Conservation (phyloP, 2,329 filamentous ascomycete species). For the Cercospora berteroae region DNA sequence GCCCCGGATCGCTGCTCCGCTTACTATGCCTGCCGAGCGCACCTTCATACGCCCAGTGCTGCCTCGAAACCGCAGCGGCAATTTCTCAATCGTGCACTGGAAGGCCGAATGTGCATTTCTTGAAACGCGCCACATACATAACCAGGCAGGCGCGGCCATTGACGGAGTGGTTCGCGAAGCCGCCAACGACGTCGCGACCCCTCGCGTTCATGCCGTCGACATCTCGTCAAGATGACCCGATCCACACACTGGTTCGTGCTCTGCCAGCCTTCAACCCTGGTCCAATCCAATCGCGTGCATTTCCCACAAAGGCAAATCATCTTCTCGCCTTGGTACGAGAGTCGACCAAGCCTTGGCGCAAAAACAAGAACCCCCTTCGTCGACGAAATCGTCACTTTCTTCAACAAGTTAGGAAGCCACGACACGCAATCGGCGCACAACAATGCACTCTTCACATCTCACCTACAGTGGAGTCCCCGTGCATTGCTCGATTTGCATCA, state of each 20-base stretch:
- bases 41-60: not conserved
- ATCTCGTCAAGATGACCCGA: not conserved
- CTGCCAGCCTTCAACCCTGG: not conserved
- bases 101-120: not conserved
- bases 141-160: not conserved
- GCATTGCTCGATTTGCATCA: not conserved
- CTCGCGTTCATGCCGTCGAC: not conserved
- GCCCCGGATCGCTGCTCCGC: not conserved
- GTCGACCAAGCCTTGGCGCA: not conserved
- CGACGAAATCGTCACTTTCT: not conserved
- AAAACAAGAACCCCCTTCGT: not conserved
- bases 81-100: not conserved
- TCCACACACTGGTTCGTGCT: not conserved
- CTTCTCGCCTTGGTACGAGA: not conserved
- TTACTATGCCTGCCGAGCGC: not conserved
- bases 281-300: not conserved
- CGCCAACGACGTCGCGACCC: not conserved
- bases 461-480: not conserved
- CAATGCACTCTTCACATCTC: not conserved
- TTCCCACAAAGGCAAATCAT: not conserved
- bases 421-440: not conserved
- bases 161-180: not conserved
- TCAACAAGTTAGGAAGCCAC: not conserved
- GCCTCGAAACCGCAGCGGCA: not conserved
- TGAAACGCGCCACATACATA: not conserved